Base-by-base conservation (phyloP, 148 eudicot genomes). In the Arbutus unedo region DNA sequence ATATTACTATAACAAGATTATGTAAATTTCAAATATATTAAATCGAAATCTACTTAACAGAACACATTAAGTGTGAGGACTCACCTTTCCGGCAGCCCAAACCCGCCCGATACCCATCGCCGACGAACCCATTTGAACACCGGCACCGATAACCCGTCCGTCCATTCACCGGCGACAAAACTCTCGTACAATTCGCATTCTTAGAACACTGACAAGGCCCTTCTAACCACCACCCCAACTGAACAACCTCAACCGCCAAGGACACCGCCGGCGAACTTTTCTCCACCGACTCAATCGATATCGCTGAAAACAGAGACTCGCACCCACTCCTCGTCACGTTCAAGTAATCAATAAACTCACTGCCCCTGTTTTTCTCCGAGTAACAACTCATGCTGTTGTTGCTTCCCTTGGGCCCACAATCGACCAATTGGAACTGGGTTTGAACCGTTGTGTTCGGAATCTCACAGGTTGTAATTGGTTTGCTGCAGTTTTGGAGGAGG, bases 171-270 rank as follows among this genome's bases (percentile, higher is more conserved):
- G 91, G 91, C n/a, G 91, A 83, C 81, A 45, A 7, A 19, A 90
- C 48, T 2, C 4, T 23, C 3, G 82, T 75, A 59, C 92, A 89
- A 41, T 49, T 82, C 41, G 90, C 90, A 78, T 83, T 53, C 68
- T 19, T 8, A 7, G 85, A 81, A 78, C 92, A 90, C 57, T n/a
- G 41, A 21, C 91, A 90, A 2, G 41, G 41, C 10, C 92, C 92
- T n/a, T 82, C 74, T 0, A 90, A 74, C 92, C 92, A 90, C 91
- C 91, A 90, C 70, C 89, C 92, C 41, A 90, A 23, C 51, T 86
- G 60, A 48, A 89, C 87, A 48, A 83, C 50, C 83, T 90, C 87
- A 70, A 90, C 88, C 16, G 81, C 90, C 83, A 90, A 51, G 41
- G 90, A 85, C 48, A 90, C 87, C 54, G 87, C 82, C 41, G 86